Percentiles rank a stretch among this genome's conserved stretches.
Evolutionary conservation across 306 rosid genomes (phyloP).

Genomic region (Argentina anserina): DNA sequence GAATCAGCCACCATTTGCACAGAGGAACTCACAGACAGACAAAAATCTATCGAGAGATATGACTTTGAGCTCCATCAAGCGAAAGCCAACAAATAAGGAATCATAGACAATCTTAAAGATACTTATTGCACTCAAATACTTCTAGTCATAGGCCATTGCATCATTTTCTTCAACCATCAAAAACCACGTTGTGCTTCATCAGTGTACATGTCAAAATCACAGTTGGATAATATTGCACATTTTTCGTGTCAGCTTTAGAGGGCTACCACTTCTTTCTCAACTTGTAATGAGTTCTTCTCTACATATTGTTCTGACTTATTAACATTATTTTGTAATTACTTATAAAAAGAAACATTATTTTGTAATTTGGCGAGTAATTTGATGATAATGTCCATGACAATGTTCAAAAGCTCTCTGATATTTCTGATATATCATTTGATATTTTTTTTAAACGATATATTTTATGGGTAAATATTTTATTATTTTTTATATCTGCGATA

Average conservation of each 20-base stretch:
- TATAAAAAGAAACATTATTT: too few relatives aligned
- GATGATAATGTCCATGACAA: too few relatives aligned
- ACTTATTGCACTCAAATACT: background rate
- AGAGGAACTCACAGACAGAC: slow-evolving; percentile 23
- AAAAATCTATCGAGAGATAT: slow-evolving; percentile 22
- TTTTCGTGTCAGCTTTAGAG: background rate
- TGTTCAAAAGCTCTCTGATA: too few relatives aligned
- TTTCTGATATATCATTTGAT: too few relatives aligned
- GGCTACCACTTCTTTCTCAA: background rate
- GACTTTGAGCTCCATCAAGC: slow-evolving; percentile 31
- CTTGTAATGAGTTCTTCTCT: too few relatives aligned
- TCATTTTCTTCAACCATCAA: slow-evolving; percentile 18
- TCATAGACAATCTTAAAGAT: background rate
- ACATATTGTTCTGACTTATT: too few relatives aligned
- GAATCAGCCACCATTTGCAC: slow-evolving; percentile 19
- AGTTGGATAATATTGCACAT: background rate
- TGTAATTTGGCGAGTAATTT: too few relatives aligned
- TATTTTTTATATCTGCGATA: too few relatives aligned
- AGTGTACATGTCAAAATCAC: slow-evolving; percentile 15
- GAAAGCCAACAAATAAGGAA: background rate
- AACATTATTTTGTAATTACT: too few relatives aligned
- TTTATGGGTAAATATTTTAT: too few relatives aligned
- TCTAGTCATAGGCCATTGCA: slow-evolving; percentile 4
- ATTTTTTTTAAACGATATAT: too few relatives aligned
- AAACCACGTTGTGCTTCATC: slow-evolving; percentile 29